Conservation (phyloP, 257 asterid genomes). For the Solanum chiquidenum region DNA sequence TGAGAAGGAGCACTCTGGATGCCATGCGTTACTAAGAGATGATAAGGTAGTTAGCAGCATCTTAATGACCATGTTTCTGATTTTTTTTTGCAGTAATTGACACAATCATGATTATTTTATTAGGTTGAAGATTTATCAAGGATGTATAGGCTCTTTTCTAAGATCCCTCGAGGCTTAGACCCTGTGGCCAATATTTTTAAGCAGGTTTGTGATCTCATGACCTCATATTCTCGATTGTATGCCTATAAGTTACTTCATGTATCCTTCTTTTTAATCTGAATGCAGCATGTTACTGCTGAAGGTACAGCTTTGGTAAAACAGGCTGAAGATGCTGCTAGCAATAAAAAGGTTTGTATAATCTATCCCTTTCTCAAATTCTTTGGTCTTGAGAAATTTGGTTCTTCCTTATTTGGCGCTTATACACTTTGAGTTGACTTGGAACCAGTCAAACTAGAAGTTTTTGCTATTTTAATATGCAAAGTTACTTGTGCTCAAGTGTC, state of each 20-base stretch:
- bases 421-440: neutral
- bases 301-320: constrained; percentile 92
- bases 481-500: neutral
- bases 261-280: neutral
- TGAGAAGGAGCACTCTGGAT: constrained; percentile 98
- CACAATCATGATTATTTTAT: constrained; percentile 2
- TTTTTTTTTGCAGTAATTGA: neutral
- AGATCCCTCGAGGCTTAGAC: constrained; percentile 75
- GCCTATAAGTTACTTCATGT: neutral
- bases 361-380: neutral
- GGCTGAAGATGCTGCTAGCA: constrained; percentile 99
- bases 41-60: constrained; percentile 57
- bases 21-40: constrained; percentile 89
- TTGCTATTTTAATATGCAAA: neutral
- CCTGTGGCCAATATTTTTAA: constrained; percentile 79
- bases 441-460: neutral
- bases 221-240: neutral
- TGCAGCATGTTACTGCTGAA: constrained; percentile 95
- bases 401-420: neutral
- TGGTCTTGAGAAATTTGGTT: neutral
- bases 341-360: constrained; percentile 52
- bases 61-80: neutral
- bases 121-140: constrained; percentile 92
- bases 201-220: constrained; percentile 49
- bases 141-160: constrained; percentile 95